Evolutionary conservation across 2,329 filamentous ascomycete genomes (phyloP).

Genomic region (Penicillium brevicompactum): DNA sequence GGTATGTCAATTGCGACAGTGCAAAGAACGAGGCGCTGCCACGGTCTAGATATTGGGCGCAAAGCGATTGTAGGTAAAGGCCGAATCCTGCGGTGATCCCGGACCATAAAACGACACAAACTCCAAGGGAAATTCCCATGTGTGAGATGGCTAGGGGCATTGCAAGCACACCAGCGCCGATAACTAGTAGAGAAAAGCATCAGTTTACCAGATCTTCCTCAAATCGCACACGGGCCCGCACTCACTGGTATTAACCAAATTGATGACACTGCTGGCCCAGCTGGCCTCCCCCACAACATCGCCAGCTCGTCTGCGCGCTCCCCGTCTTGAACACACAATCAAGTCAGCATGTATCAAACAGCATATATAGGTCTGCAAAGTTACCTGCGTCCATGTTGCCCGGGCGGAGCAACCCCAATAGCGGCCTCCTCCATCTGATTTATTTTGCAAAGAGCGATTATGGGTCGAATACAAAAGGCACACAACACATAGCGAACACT

Average conservation of each 20-base stretch:
- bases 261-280: slow-evolving; percentile 89
- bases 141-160: slow-evolving; percentile 96
- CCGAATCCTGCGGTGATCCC: slow-evolving; percentile 87
- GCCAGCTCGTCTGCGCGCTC: slow-evolving; percentile 66
- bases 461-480: slow-evolving; percentile 13
- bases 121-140: slow-evolving; percentile 87
- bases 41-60: slow-evolving; percentile 87
- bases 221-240: slow-evolving; percentile 36
- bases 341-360: neutral
- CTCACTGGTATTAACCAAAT: slow-evolving; percentile 91
- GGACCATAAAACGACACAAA: slow-evolving; percentile 86
- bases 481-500: slow-evolving; percentile 30
- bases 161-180: slow-evolving; percentile 90
- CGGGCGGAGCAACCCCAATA: slow-evolving; percentile 28
- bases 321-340: slow-evolving; percentile 28
- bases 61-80: slow-evolving; percentile 90
- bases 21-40: slow-evolving; percentile 92
- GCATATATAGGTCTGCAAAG: neutral
- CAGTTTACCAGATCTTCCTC: slow-evolving; percentile 7
- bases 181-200: slow-evolving; percentile 58
- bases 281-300: slow-evolving; percentile 74
- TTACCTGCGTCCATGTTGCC: slow-evolving; percentile 35
- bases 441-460: slow-evolving; percentile 15
- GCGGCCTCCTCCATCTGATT: slow-evolving; percentile 36
- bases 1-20: slow-evolving; percentile 95